Conservation (phyloP, 2,329 filamentous ascomycete genomes). For the Phyllosticta ampelicida region DNA sequence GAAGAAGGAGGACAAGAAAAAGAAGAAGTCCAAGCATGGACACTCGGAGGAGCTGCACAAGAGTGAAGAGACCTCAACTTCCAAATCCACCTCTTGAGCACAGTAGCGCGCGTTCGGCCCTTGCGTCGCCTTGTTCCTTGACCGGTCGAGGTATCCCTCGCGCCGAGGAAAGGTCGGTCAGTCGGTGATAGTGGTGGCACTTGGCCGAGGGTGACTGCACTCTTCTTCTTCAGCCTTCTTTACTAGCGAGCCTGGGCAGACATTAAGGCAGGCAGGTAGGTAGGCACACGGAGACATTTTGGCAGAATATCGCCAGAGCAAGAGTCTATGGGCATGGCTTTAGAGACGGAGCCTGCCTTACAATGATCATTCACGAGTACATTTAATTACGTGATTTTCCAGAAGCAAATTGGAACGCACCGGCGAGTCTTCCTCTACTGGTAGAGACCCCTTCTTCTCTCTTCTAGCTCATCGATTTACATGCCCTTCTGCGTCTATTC, state of each 20-base stretch:
- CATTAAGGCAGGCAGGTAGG: too few relatives aligned
- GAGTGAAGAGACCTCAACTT: not conserved
- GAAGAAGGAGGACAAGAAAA: conserved; percentile 78
- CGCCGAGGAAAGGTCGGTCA: not conserved
- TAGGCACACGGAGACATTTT: too few relatives aligned
- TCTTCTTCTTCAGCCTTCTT: not conserved
- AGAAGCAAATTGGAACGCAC: not conserved
- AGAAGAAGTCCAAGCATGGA: conserved; percentile 44
- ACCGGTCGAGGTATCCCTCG: not conserved
- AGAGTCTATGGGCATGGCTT: not conserved
- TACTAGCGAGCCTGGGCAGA: too few relatives aligned
- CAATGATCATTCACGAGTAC: not conserved
- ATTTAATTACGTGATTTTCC: not conserved
- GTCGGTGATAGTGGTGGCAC: not conserved
- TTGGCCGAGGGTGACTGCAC: not conserved
- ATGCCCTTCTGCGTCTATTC: not conserved
- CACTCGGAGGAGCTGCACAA: not conserved
- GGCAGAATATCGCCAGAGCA: not conserved
- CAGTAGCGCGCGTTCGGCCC: not conserved
- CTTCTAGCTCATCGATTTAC: not conserved
- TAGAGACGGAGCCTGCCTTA: not conserved
- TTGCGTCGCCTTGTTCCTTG: not conserved
- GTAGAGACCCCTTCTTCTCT: not conserved
- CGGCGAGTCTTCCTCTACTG: not conserved
- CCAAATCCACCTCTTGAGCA: not conserved